Conservation (phyloP, 805 yeast genomes). For the Candida piceae region DNA sequence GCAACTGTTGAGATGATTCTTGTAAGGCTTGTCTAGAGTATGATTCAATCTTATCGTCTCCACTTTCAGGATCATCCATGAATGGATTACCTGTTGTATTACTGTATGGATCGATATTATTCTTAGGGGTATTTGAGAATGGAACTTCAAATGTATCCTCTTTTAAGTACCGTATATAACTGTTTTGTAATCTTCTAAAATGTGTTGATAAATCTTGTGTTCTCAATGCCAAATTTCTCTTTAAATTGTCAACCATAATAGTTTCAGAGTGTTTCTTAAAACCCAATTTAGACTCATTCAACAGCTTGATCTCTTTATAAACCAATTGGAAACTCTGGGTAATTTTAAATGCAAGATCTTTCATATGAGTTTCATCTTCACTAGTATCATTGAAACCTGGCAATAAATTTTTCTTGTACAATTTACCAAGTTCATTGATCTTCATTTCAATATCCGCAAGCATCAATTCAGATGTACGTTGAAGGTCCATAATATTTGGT, state of each 20-base stretch:
- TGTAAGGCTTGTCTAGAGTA: constrained; percentile 50
- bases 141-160: constrained; percentile 64
- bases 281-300: constrained; percentile 36
- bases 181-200: constrained; percentile 84
- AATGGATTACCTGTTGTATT: neutral
- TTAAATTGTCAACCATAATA: constrained; percentile 70
- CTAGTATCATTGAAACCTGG: constrained; percentile 86
- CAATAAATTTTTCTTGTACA: constrained; percentile 76
- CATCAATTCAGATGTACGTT: constrained; percentile 63
- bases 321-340: constrained; percentile 75
- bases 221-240: constrained; percentile 77
- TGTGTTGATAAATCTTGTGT: constrained; percentile 74
- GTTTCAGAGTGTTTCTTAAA: constrained; percentile 43
- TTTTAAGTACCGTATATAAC: constrained; percentile 76
- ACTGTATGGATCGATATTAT: neutral
- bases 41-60: constrained; percentile 37
- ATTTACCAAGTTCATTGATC: constrained; percentile 55
- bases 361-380: constrained; percentile 71
- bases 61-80: constrained; percentile 30
- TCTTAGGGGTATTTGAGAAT: neutral
- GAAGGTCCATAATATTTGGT: constrained; percentile 73
- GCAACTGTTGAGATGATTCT: constrained; percentile 39
- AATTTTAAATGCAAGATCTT: constrained; percentile 66
- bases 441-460: constrained; percentile 47
- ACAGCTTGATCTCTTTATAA: constrained; percentile 67